Base-by-base conservation (phyloP, 441 rosid species). In the Macaranga tanarius region DNA sequence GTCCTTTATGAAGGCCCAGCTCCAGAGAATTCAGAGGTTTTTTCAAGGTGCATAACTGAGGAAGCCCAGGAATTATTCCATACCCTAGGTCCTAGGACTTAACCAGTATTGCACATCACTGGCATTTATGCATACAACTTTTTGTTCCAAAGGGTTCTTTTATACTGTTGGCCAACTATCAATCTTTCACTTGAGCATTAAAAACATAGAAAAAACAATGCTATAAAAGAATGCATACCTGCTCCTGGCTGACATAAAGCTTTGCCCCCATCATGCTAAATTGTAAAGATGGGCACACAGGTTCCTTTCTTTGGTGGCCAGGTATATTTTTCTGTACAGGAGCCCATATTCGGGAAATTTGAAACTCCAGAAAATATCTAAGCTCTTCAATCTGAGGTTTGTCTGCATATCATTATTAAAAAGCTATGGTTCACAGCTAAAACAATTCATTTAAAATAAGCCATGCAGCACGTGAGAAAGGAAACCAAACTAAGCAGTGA, bases 241-340 rank as follows among this genome's bases (percentile, higher is more conserved):
- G 95, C 81, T 88, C 92, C 74, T 79, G 90, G 76, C 91, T 84
- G 74, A 88, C 81, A 67, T 79, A 88, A 72, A 90, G 87, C 75
- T 88, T 90, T 75, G 79, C 90, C 34, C 92, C 95, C 92, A 90
- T 88, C 69, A 90, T 77, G 82, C 95, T 90, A 81, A 90, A 90
- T 58, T 90, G 92, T 69, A 90, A 64, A 72, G 86, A 88, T 68
- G 87, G 92, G 80, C 92, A 90, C 82, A 90, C 83, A 62, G 95
- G 95, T 72, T 88, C 95, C 87, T 90, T 90, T 75, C 92, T 83
- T 59, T 75, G 91, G 67, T 69, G 80, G 54, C 92, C 87, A 23
- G 85, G 87, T 70, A 88, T 73, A 61, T 73, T 85, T 69, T 83
- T 84, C 60, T 71, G 89, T 62, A 77, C 47, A 59, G 95, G 95